Evolutionary conservation across 1,284 basidiomycete species (phyloP).

Genomic region (Irpex sp.): DNA sequence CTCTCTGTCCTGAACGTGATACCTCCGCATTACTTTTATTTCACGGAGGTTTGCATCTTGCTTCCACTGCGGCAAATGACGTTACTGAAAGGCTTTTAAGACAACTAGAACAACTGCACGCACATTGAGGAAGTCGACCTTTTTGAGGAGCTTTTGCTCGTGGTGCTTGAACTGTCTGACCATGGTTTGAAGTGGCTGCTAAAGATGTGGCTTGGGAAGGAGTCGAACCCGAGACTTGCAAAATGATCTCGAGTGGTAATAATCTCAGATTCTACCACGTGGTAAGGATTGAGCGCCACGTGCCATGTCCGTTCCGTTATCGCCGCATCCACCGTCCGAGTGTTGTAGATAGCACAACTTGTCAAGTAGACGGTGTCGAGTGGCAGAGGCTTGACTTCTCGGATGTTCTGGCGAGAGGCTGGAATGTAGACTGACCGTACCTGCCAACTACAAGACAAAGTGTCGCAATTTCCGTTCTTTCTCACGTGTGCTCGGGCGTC

Average conservation of each 20-base stretch:
- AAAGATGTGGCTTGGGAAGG: background rate
- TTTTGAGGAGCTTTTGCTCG: constrained; percentile 92
- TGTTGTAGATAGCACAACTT: no score
- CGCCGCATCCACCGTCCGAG: no score
- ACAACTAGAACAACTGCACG: constrained; percentile 18
- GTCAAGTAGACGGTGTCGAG: no score
- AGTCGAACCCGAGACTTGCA: background rate
- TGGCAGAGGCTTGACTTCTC: no score
- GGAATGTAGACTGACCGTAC: no score
- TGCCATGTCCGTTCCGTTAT: no score
- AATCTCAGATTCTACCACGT: background rate
- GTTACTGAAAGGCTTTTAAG: no score
- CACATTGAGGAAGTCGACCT: constrained; percentile 91
- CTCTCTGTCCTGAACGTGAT: constrained; percentile 92
- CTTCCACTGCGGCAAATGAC: constrained; percentile 73
- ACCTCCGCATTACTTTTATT: constrained; percentile 92
- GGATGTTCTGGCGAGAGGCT: no score
- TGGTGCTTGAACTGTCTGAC: constrained; percentile 93
- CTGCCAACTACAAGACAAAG: no score
- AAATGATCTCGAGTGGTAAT: background rate
- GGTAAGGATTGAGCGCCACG: background rate
- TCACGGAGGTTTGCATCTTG: constrained; percentile 91
- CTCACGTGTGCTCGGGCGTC: no score
- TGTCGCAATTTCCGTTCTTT: no score
- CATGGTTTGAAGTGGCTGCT: constrained; percentile 35